Conservation (phyloP, 2,329 filamentous ascomycete genomes). For the Xenoacremonium recifei region DNA sequence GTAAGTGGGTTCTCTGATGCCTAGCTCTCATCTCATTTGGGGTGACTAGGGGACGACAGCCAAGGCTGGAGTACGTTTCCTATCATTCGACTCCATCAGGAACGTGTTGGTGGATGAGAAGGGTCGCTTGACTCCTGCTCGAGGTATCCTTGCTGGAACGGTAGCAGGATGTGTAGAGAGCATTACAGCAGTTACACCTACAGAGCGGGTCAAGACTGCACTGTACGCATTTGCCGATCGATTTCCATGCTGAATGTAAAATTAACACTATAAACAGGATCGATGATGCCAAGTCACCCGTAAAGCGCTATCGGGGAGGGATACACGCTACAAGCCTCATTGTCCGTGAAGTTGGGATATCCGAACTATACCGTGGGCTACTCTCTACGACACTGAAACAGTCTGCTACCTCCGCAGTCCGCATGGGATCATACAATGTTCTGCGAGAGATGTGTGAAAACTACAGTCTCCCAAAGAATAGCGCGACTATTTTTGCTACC, state of each 20-base stretch:
- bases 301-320: slow-evolving; percentile 28
- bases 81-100: slow-evolving; percentile 66
- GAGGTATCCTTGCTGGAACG: slow-evolving; percentile 65
- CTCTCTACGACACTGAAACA: slow-evolving; percentile 47
- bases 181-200: slow-evolving; percentile 65
- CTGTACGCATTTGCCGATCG: slow-evolving; percentile 31
- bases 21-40: not conserved
- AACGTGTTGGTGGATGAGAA: slow-evolving; percentile 54
- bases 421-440: slow-evolving; percentile 49
- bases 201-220: slow-evolving; percentile 67
- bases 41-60: slow-evolving; percentile 49
- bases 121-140: slow-evolving; percentile 52
- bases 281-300: slow-evolving; percentile 32
- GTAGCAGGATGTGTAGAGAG: slow-evolving; percentile 60
- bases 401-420: slow-evolving; percentile 43
- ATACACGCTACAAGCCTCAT: slow-evolving; percentile 33
- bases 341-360: slow-evolving; percentile 37
- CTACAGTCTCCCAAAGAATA: slow-evolving; percentile 16
- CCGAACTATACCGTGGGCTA: slow-evolving; percentile 44
- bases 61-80: slow-evolving; percentile 66
- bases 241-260: too few species aligned
- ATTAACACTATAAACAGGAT: too few species aligned
- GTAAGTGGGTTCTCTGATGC: slow-evolving; percentile 11
- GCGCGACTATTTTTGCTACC: slow-evolving; percentile 55
- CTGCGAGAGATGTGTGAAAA: slow-evolving; percentile 34